Base-by-base conservation (phyloP, 805 yeast genomes). In the Metschnikowia picachoensis region DNA sequence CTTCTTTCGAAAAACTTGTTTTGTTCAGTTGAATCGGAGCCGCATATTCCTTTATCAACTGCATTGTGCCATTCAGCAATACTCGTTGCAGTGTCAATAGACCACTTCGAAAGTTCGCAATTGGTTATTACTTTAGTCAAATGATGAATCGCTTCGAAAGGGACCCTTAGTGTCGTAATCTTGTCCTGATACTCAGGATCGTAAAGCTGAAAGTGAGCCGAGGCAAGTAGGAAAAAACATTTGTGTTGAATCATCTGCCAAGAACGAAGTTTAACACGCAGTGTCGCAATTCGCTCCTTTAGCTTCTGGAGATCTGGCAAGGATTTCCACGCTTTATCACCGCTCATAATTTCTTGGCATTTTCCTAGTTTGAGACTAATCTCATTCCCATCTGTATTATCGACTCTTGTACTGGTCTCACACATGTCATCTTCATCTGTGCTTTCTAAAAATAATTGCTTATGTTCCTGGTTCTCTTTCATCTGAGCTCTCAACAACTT, bases 221-320 rank as follows among this genome's bases (percentile, higher is more conserved):
- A 80, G 0, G 88, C 97, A 25, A 86, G 68, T 50, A 89, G 79
- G 59, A 91, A 92, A 58, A 79, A 85, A 37, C 84, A 75, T 42
- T 91, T 82, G 60, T 94, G 97, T 13, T 87, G 65, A 10, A 80
- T 57, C 41, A 87, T 85, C 30, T 74, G 53, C 80, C 82, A 76
- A 12, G 68, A 58, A 50, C 86, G 65, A 10, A 76, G 56, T 42
- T 74, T 67, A 8, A 56, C 12, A 41, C 60, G 63, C 1, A 56
- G 42, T 2, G 49, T 33, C 13, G 55, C 51, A n/a, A 66, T 59
- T 9, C 48, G 47, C 10, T 68, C 74, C 41, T 61, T 60, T 40
- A 44, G 34, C 28, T 48, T 45, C 33, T 35, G 39, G 17, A 43
- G 46, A 32, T 41, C 37, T 2, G 39, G 14, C 35, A 51, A 35